phyloP scores from a whole-genome alignment of 2,329 filamentous ascomycete genomes.

The Sporothrix variecibatus region DNA sequence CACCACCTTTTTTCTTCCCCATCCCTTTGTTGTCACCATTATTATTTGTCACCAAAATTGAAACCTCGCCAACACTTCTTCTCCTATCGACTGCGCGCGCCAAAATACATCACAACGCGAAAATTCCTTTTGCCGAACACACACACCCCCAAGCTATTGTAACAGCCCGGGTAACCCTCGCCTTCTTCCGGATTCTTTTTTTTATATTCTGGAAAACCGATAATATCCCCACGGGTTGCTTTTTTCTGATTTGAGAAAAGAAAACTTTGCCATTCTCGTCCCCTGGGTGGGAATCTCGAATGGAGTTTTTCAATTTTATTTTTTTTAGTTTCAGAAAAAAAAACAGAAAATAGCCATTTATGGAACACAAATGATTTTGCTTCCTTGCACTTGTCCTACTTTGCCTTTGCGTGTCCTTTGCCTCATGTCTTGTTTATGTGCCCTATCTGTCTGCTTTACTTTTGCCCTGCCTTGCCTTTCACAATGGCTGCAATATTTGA shows the following conservation, averaged over 20 bases:
- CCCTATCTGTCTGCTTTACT: background rate
- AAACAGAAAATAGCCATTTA: slow-evolving; percentile 16
- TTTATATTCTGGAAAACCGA: background rate
- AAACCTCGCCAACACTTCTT: slow-evolving; percentile 14
- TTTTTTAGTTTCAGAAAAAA: slow-evolving; percentile 17
- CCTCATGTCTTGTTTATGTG: background rate
- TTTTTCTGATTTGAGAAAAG: slow-evolving; percentile 4
- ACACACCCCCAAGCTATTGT: background rate
- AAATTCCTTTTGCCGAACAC: background rate
- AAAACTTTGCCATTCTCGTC: background rate
- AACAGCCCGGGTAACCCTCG: background rate
- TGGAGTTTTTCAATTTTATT: background rate
- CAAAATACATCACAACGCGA: background rate
- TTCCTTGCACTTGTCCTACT: background rate
- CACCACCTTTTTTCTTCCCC: background rate
- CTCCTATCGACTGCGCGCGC: slow-evolving; percentile 14
- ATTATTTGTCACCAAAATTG: slow-evolving; percentile 20
- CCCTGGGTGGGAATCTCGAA: slow-evolving; percentile 7
- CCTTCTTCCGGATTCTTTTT: background rate
- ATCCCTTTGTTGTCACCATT: slow-evolving; percentile 19
- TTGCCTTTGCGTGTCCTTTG: slow-evolving; percentile 1
- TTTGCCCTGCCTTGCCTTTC: background rate
- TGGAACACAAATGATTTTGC: slow-evolving; percentile 11
- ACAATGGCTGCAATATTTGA: background rate
- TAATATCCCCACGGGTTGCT: background rate